Conservation (phyloP, 108 stramenopile genomes). For the Bacterosira constricta region DNA sequence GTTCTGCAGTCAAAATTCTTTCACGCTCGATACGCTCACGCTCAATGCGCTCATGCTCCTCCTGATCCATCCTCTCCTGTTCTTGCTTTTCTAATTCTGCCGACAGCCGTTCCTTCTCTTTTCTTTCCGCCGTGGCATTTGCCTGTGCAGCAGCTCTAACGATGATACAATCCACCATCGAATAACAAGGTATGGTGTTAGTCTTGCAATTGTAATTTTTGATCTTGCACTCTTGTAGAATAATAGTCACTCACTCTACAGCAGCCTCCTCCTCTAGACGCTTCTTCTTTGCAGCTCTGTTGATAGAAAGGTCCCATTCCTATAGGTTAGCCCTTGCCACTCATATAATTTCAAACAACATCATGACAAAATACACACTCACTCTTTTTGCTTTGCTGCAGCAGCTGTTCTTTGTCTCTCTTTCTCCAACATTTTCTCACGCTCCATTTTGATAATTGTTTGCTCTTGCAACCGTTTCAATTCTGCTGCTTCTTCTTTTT, state of each 20-base stretch:
- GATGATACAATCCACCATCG: too few relatives aligned
- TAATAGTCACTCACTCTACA: too few relatives aligned
- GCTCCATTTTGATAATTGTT: background rate
- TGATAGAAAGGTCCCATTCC: too few relatives aligned
- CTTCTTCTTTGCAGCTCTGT: background rate
- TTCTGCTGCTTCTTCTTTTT: slow-evolving; percentile 1
- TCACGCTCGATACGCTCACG: slow-evolving; percentile 27
- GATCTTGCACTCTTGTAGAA: too few relatives aligned
- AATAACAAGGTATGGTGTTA: too few relatives aligned
- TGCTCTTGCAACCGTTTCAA: background rate
- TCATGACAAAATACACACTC: too few relatives aligned
- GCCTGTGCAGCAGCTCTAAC: too few relatives aligned
- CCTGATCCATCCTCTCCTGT: background rate
- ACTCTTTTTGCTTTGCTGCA: background rate
- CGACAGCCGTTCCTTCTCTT: background rate
- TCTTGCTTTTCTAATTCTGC: background rate
- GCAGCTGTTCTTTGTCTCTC: background rate
- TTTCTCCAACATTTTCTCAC: background rate
- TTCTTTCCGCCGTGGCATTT: too few relatives aligned
- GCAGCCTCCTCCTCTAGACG: background rate
- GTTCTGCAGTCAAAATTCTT: background rate
- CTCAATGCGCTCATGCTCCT: too few relatives aligned
- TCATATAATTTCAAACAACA: too few relatives aligned
- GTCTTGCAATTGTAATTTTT: too few relatives aligned
- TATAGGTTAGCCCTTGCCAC: too few relatives aligned